Evolutionary conservation across 768 basidiomycete genomes (phyloP).

Genomic region (Candolleomyces eurysporus): DNA sequence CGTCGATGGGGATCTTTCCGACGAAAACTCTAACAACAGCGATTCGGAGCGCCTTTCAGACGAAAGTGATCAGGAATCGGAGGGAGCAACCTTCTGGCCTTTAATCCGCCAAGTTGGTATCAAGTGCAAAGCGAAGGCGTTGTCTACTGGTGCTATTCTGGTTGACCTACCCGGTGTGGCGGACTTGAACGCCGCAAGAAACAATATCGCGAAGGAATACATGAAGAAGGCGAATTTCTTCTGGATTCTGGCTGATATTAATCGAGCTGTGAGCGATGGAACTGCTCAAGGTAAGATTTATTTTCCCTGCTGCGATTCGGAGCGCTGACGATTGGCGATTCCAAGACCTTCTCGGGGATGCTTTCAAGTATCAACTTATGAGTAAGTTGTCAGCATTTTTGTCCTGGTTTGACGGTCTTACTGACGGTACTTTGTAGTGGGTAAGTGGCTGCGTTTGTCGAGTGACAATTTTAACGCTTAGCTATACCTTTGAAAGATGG

Average conservation of each 20-base stretch:
- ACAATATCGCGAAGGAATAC: conserved; percentile 60
- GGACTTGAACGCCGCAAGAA: conserved; percentile 62
- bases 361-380: conserved; percentile 59
- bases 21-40: background rate
- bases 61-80: background rate
- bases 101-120: conserved; percentile 63
- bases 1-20: conserved; percentile 19
- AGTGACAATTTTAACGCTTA: background rate
- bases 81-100: conserved; percentile 54
- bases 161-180: conserved; percentile 69
- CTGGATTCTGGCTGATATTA: conserved; percentile 64
- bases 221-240: conserved; percentile 64
- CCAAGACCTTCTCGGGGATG: conserved; percentile 61
- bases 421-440: conserved; percentile 29
- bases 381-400: conserved; percentile 34
- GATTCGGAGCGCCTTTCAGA: background rate
- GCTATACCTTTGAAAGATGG: conserved; percentile 37
- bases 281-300: conserved; percentile 47
- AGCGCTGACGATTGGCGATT: too few species aligned
- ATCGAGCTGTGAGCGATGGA: conserved; percentile 61
- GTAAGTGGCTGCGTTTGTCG: conserved; percentile 25
- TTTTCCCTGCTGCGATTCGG: too few species aligned
- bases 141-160: conserved; percentile 55
- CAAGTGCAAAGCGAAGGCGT: conserved; percentile 45
- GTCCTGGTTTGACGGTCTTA: conserved; percentile 3